Evolutionary conservation across 129 eudicot species (phyloP), one percentile per base, ranked within the genome.

Genomic region (Flaveria sonorensis): DNA sequence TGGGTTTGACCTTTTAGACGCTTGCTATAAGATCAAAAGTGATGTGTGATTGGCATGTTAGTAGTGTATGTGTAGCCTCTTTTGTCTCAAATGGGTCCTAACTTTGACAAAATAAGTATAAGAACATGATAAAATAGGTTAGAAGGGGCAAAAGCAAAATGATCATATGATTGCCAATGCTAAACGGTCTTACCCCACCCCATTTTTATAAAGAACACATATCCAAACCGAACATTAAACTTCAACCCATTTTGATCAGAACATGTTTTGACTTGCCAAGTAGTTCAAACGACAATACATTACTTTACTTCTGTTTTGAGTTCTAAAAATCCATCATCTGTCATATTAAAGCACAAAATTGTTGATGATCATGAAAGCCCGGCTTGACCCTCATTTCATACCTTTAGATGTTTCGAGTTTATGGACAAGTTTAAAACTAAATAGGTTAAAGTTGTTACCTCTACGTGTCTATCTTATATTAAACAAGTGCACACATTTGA

Each of bases 401-500:
- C 62, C 10, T 55, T 19, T 21, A 18, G 26, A 55, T 19, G 28
- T 55, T 19, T 19, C 28, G 20, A 55, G 62, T n/a, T 55, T 19
- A 55, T 59, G 36, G 10, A 59, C 11, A 59, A 10, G 14, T 59
- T 59, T 21, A 23, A 24, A 21, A 21, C 19, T 62, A 36, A 63
- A n/a, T 6, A 3, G 47, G 69, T 16, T 16, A 13, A 63, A 60
- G 12, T 24, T 24, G 39, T 16, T 7, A 60, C 66, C 39, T 60
- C 36, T 28, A 28, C 3, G 13, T 8, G 12, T 26, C 9, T 61
- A 61, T 13, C 40, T 24, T 63, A 30, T 63, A 16, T n/a, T 30
- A 30, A 63, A 36, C 71, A 66, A 66, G 28, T 40, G 71, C n/a
- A n/a, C 51, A 8, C 26, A 66, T 52, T 66, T 66, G 71, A 66